Evolutionary conservation across 495 filamentous ascomycete species (phyloP).

Genomic region (Penicillium maclennaniae): DNA sequence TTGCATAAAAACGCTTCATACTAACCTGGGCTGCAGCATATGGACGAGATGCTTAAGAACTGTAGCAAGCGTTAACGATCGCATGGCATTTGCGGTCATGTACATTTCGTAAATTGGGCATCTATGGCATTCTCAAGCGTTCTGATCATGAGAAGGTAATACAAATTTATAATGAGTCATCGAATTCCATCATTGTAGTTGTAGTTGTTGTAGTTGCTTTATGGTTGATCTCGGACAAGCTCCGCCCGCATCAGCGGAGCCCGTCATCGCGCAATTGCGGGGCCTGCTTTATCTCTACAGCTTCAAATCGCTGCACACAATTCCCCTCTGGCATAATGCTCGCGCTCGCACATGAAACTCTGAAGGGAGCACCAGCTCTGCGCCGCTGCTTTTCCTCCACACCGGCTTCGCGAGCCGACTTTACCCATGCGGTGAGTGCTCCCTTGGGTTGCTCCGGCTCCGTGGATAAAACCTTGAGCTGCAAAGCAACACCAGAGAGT

Average conservation of each 20-base stretch:
- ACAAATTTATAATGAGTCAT: background rate
- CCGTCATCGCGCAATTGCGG: conserved; percentile 8
- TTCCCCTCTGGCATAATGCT: conserved; percentile 10
- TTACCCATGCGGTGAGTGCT: conserved; percentile 69
- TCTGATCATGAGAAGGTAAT: conserved; percentile 7
- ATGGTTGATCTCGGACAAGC: background rate
- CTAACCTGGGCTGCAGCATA: conserved; percentile 27
- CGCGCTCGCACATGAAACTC: conserved; percentile 17
- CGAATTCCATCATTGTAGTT: background rate
- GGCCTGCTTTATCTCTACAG: conserved; percentile 2
- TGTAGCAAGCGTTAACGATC: conserved; percentile 32
- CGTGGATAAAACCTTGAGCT: background rate
- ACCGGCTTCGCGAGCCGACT: conserved; percentile 53
- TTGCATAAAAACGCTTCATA: background rate
- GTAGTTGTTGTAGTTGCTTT: background rate
- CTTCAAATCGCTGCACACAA: conserved; percentile 6
- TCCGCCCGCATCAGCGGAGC: background rate
- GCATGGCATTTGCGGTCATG: conserved; percentile 11
- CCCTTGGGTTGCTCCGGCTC: background rate
- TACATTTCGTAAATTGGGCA: conserved; percentile 3
- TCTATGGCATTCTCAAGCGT: background rate
- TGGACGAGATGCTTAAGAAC: conserved; percentile 45
- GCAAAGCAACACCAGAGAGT: background rate
- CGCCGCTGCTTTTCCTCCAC: conserved; percentile 41
- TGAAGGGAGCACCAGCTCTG: conserved; percentile 10